Conservation (phyloP, 1,284 basidiomycete genomes). For the Heterobasidion parviporum region DNA sequence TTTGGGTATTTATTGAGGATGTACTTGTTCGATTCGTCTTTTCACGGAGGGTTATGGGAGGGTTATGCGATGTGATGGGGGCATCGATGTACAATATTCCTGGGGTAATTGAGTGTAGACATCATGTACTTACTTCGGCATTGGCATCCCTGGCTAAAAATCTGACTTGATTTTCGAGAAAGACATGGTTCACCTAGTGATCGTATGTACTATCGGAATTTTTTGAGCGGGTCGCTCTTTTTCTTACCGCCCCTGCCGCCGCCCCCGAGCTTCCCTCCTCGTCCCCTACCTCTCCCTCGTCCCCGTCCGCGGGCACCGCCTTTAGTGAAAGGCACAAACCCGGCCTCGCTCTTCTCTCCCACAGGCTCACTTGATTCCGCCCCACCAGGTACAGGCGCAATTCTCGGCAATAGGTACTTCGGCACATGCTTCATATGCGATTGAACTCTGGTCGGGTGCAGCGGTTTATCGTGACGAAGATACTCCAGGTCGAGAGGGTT, state of each 20-base stretch:
- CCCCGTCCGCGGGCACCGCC: conserved; percentile 30
- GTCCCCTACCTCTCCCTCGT: conserved; percentile 41
- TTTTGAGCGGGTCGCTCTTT: conserved; percentile 71
- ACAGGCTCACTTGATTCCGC: too few relatives aligned
- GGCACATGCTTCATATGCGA: conserved; percentile 96
- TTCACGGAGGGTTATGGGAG: too few relatives aligned
- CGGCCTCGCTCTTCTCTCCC: conserved; percentile 23
- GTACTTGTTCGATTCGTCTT: too few relatives aligned
- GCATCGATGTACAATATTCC: too few relatives aligned
- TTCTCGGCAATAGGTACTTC: conserved; percentile 85
- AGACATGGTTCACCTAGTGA: too few relatives aligned
- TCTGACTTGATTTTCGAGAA: too few relatives aligned
- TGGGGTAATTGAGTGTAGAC: too few relatives aligned
- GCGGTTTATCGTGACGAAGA: conserved; percentile 89
- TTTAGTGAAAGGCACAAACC: conserved; percentile 72
- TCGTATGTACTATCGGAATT: conserved; percentile 33
- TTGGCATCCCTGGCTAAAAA: too few relatives aligned
- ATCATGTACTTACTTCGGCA: too few relatives aligned
- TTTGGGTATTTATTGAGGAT: too few relatives aligned
- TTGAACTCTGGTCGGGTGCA: conserved; percentile 84
- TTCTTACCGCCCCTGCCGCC: conserved; percentile 46
- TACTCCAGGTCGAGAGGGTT: conserved; percentile 93
- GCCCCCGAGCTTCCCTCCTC: conserved; percentile 23
- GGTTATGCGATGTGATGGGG: too few relatives aligned
- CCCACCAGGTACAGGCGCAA: conserved; percentile 36